Conservation (phyloP, 2,329 filamentous ascomycete genomes). For the Fusarium zealandicum region DNA sequence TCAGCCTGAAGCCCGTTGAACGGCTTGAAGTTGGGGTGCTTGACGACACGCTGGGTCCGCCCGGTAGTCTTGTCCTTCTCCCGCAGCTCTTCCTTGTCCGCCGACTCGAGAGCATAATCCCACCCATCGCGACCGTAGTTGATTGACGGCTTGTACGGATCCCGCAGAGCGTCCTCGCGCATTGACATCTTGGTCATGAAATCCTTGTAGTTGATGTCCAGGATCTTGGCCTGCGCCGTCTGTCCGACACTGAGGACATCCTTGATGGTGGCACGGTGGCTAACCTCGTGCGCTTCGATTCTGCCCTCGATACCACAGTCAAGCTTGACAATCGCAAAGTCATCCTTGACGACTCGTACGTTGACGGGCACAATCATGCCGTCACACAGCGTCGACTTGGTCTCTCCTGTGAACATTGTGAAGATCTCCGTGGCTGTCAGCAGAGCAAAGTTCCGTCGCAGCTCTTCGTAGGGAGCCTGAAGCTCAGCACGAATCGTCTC, state of each 20-base stretch:
- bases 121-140: constrained; percentile 83
- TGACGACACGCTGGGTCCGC: constrained; percentile 92
- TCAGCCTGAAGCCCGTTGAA: constrained; percentile 94
- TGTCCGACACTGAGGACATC: constrained; percentile 81
- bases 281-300: constrained; percentile 83
- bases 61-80: constrained; percentile 88
- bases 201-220: constrained; percentile 85
- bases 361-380: constrained; percentile 94
- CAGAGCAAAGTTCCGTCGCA: constrained; percentile 79
- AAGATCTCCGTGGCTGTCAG: constrained; percentile 83
- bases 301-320: constrained; percentile 94
- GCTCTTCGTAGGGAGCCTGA: constrained; percentile 91
- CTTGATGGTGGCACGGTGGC: constrained; percentile 73
- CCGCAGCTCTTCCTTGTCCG: constrained; percentile 81
- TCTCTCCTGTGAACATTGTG: constrained; percentile 96
- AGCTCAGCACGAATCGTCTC: constrained; percentile 96
- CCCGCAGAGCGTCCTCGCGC: constrained; percentile 79
- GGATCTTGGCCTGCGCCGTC: constrained; percentile 85
- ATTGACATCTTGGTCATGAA: constrained; percentile 86
- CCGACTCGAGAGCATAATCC: constrained; percentile 82
- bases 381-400: constrained; percentile 78
- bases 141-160: constrained; percentile 71
- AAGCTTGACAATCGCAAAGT: constrained; percentile 91
- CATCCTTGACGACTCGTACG: constrained; percentile 86
- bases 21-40: constrained; percentile 93